phyloP scores from a whole-genome alignment of 2,329 filamentous ascomycete genomes.

The Cladophialophora psammophila region DNA sequence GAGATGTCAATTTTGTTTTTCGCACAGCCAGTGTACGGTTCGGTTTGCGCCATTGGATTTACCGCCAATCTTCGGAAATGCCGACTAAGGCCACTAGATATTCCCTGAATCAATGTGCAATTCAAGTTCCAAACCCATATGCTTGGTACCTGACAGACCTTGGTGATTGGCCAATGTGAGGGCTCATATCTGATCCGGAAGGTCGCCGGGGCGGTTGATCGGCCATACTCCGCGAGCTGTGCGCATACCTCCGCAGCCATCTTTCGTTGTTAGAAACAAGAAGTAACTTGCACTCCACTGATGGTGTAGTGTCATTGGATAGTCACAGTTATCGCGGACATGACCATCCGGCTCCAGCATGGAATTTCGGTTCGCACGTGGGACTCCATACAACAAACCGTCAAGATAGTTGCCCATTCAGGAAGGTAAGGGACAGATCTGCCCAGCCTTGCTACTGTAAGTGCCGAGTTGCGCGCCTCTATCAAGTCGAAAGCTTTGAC shows the following conservation, averaged over 20 bases:
- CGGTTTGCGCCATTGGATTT: not conserved
- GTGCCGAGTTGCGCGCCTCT: not conserved
- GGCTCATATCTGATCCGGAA: not conserved
- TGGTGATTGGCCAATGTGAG: not conserved
- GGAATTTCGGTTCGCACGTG: not conserved
- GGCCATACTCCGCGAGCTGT: not conserved
- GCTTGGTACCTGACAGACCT: not conserved
- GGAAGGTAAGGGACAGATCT: not conserved
- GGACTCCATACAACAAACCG: not conserved
- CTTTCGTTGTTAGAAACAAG: not conserved
- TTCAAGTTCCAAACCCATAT: not conserved
- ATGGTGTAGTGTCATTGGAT: not conserved
- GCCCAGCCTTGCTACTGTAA: conserved; percentile 6
- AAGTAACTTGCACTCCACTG: not conserved
- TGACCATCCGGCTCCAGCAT: not conserved
- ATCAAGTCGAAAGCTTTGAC: not conserved
- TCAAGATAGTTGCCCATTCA: not conserved
- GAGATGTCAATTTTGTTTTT: not conserved
- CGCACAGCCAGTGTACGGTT: not conserved
- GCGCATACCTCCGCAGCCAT: not conserved
- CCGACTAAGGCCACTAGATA: not conserved
- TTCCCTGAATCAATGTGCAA: not conserved
- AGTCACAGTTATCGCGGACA: not conserved
- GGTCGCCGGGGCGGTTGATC: not conserved
- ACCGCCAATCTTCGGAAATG: not conserved